Evolutionary conservation across 352 stramenopile species (phyloP).

Genomic region (Stephanocyclus meneghinianus): DNA sequence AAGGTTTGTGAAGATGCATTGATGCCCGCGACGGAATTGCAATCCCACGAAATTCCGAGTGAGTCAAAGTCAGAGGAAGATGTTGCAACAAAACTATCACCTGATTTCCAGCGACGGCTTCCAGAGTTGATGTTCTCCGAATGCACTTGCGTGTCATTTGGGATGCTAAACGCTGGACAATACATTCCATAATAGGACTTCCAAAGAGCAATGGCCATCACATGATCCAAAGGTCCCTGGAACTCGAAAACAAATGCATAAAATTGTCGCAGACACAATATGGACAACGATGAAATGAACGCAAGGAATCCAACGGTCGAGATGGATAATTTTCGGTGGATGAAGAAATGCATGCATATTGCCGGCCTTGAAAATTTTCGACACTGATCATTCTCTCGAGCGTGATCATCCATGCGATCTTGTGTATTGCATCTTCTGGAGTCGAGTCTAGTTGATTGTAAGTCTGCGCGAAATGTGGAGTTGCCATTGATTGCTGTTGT

Average conservation of each 20-base stretch:
- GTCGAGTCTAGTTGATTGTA: background rate
- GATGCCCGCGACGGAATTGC: background rate
- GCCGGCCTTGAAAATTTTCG: no score
- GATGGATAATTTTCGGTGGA: no score
- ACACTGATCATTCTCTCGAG: no score
- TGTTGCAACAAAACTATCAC: background rate
- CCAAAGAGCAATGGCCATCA: slow-evolving; percentile 9
- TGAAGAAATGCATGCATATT: no score
- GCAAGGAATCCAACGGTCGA: no score
- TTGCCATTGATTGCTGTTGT: no score
- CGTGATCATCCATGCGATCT: no score
- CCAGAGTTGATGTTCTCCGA: background rate
- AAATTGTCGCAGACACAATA: slow-evolving; percentile 19
- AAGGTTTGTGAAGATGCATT: slow-evolving; percentile 5
- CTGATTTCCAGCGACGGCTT: background rate
- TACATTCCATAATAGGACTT: slow-evolving; percentile 38
- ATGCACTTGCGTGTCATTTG: background rate
- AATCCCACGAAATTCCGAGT: slow-evolving; percentile 21
- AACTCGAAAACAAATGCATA: slow-evolving; percentile 37
- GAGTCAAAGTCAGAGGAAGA: no score
- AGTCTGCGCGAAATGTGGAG: no score
- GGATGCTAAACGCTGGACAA: slow-evolving; percentile 33
- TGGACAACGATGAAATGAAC: no score
- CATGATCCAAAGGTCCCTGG: slow-evolving; percentile 48
- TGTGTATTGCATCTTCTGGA: background rate